Percentiles rank a stretch among this genome's conserved stretches.
Evolutionary conservation across 805 yeast species (phyloP).

Genomic region (Ogataea degrootiae): DNA sequence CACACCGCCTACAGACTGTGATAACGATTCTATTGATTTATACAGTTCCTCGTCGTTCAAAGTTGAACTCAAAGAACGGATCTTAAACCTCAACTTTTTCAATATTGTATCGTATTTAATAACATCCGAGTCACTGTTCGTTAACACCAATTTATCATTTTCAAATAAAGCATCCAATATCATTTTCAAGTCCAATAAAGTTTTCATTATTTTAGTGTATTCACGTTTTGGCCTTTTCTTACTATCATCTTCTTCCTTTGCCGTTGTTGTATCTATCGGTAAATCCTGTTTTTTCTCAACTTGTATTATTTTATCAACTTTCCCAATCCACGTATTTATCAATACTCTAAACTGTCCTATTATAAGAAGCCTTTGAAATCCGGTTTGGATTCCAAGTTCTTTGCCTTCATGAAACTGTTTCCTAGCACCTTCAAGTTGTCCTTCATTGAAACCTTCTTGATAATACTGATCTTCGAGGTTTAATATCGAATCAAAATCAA

Average conservation of each 20-base stretch:
- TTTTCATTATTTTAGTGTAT: constrained; percentile 12
- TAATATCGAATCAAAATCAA: constrained; percentile 53
- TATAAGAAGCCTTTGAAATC: constrained; percentile 63
- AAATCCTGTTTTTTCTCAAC: background rate
- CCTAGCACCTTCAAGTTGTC: constrained; percentile 52
- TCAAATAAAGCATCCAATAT: constrained; percentile 19
- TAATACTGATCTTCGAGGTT: constrained; percentile 62
- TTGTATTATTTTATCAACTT: constrained; percentile 5
- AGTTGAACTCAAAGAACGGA: constrained; percentile 22
- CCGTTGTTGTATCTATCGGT: background rate
- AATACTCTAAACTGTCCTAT: constrained; percentile 64
- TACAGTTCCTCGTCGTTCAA: constrained; percentile 21
- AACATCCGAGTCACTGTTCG: constrained; percentile 27
- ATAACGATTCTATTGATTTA: constrained; percentile 16
- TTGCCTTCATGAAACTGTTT: constrained; percentile 72
- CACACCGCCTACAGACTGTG: constrained; percentile 21
- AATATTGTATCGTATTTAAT: constrained; percentile 22
- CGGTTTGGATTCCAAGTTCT: constrained; percentile 77
- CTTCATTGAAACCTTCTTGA: constrained; percentile 67
- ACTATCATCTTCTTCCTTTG: constrained; percentile 2
- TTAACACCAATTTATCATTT: constrained; percentile 12
- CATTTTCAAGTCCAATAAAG: constrained; percentile 14
- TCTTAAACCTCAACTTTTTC: constrained; percentile 24
- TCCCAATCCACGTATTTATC: constrained; percentile 35
- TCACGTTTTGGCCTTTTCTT: constrained; percentile 14